phyloP scores from a whole-genome alignment of 2,329 filamentous ascomycete genomes.

The Neofusicoccum parvum region DNA sequence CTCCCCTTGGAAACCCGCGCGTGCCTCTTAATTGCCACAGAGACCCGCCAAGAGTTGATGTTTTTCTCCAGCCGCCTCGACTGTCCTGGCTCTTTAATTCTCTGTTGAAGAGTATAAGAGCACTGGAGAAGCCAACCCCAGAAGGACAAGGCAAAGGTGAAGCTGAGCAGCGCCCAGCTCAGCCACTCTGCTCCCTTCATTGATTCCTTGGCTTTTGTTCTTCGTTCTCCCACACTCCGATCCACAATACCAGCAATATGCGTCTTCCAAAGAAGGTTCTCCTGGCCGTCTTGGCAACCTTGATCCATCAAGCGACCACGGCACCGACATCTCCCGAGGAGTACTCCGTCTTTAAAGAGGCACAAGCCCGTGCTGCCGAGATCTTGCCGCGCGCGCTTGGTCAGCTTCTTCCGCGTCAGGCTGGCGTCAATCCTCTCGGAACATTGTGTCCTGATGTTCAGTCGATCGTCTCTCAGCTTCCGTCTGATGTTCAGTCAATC shows the following conservation, averaged over 20 bases:
- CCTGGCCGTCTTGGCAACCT: slow-evolving; percentile 17
- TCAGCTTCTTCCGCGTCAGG: not conserved
- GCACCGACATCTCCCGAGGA: slow-evolving; percentile 14
- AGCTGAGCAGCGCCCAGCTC: slow-evolving; percentile 16
- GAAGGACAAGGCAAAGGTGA: slow-evolving; percentile 9
- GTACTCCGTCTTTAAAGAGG: not conserved
- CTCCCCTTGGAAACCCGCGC: not conserved
- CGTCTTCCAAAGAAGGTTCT: slow-evolving; percentile 17
- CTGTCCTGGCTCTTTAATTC: not conserved
- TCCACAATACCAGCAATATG: not conserved
- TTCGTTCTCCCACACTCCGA: not conserved
- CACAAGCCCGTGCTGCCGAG: slow-evolving; percentile 9
- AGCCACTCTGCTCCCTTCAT: not conserved
- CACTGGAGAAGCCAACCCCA: not conserved
- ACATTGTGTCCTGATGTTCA: not conserved
- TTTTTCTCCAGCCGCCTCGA: not conserved
- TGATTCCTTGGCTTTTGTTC: not conserved
- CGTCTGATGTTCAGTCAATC: not conserved
- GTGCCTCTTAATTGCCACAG: slow-evolving; percentile 13
- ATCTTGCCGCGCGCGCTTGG: slow-evolving; percentile 2
- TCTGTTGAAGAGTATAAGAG: slow-evolving; percentile 1
- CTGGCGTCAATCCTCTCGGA: not conserved
- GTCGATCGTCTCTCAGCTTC: slow-evolving; percentile 4
- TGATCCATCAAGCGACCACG: slow-evolving; percentile 19
- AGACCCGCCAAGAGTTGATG: not conserved